phyloP scores from a whole-genome alignment of 148 eudicot species.

The Camellia japonica region DNA sequence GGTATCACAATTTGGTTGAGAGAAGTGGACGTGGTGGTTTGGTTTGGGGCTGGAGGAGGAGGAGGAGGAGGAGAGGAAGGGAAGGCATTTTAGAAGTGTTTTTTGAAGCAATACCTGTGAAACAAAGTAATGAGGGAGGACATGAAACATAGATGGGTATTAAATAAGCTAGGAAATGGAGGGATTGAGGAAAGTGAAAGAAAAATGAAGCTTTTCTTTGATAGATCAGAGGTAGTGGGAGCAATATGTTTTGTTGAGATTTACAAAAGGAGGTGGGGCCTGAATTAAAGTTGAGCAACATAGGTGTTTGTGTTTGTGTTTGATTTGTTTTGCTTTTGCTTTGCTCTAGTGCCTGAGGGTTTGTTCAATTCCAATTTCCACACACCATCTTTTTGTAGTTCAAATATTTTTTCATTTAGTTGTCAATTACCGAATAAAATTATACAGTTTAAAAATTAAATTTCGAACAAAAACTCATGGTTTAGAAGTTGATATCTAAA shows the following conservation, averaged over 20 bases:
- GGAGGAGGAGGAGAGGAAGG: constrained; percentile 35
- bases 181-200: constrained; percentile 21
- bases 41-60: constrained; percentile 25
- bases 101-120: not conserved
- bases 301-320: constrained; percentile 27
- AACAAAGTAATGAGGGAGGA: constrained; percentile 1
- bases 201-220: constrained; percentile 27
- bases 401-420: no score
- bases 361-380: no score
- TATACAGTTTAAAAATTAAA: no score
- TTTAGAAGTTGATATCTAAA: no score
- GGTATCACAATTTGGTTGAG: constrained; percentile 25
- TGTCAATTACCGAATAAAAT: no score
- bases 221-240: constrained; percentile 33
- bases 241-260: constrained; percentile 37
- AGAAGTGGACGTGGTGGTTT: constrained; percentile 17
- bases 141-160: constrained; percentile 4
- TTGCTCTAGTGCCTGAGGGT: no score
- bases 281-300: constrained; percentile 19
- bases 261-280: constrained; percentile 34
- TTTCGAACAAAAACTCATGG: no score
- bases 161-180: constrained; percentile 14
- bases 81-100: constrained; percentile 15
- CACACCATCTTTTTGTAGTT: no score
- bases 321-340: constrained; percentile 22